phyloP scores from a whole-genome alignment of 2,329 filamentous ascomycete species.

The Diaporthe velutina region DNA sequence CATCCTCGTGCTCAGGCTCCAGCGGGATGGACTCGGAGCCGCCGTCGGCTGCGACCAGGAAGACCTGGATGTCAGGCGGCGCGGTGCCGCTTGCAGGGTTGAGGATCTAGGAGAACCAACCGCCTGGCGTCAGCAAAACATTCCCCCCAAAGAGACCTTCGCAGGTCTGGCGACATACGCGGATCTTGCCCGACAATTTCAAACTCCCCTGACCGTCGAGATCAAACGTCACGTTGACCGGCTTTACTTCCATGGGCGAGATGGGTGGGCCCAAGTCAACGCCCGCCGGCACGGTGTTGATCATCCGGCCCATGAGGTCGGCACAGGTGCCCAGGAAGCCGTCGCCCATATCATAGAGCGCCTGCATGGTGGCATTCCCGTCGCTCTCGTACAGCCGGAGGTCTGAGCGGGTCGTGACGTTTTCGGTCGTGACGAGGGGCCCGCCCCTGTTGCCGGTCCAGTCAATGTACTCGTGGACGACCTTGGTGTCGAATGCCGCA shows the following conservation, averaged over 20 bases:
- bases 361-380: constrained; percentile 45
- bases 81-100: background rate
- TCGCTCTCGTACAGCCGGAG: constrained; percentile 47
- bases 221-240: constrained; percentile 15
- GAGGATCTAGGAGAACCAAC: background rate
- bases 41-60: background rate
- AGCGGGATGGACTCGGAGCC: background rate
- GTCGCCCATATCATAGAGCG: constrained; percentile 43
- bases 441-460: constrained; percentile 15
- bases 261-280: constrained; percentile 38
- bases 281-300: constrained; percentile 46
- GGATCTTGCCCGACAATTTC: background rate
- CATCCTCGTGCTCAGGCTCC: background rate
- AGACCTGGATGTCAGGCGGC: background rate
- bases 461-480: constrained; percentile 31
- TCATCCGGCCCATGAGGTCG: constrained; percentile 44
- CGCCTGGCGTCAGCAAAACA: background rate
- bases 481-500: background rate
- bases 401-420: constrained; percentile 41
- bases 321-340: constrained; percentile 45
- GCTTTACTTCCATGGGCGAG: background rate
- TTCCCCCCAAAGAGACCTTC: background rate
- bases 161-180: background rate
- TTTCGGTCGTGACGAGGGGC: constrained; percentile 22
- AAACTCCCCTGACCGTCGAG: background rate